Percentiles rank a stretch among this genome's conserved stretches.
phyloP scores from a whole-genome alignment of 2,329 filamentous ascomycete genomes.

The Fragosphaeria purpurea region DNA sequence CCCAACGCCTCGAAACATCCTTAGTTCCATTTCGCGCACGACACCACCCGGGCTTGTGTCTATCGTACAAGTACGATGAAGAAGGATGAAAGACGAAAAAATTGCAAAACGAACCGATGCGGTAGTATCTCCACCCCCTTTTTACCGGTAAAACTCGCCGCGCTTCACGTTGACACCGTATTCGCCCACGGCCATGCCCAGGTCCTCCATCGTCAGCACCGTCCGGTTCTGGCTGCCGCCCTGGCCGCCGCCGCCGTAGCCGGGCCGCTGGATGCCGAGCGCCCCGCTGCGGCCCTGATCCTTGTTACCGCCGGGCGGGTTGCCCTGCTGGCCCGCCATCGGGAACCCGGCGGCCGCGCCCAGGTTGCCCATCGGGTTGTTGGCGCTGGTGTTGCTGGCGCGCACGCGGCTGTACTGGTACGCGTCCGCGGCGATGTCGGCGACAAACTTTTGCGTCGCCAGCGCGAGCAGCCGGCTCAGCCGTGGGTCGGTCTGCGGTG shows the following conservation, averaged over 20 bases:
- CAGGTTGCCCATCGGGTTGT: slow-evolving; percentile 83
- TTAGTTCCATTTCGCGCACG: too few species aligned
- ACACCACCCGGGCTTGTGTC: too few species aligned
- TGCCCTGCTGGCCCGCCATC: slow-evolving; percentile 43
- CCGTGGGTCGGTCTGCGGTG: slow-evolving; percentile 79
- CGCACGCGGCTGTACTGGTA: slow-evolving; percentile 97
- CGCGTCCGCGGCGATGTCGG: slow-evolving; percentile 91
- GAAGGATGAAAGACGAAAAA: neutral
- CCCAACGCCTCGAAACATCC: too few species aligned
- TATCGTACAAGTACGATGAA: neutral
- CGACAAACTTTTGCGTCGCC: slow-evolving; percentile 98
- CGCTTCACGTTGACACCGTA: slow-evolving; percentile 97
- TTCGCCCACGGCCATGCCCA: slow-evolving; percentile 95
- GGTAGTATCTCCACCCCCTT: neutral
- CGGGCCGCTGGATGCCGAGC: slow-evolving; percentile 65
- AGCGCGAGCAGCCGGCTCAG: slow-evolving; percentile 89
- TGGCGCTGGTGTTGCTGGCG: slow-evolving; percentile 70
- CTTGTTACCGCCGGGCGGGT: slow-evolving; percentile 32
- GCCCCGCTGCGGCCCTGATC: slow-evolving; percentile 50
- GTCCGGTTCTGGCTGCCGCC: slow-evolving; percentile 84
- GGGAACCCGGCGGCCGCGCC: slow-evolving; percentile 64
- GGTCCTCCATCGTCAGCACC: slow-evolving; percentile 95
- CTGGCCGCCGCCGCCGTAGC: slow-evolving; percentile 79
- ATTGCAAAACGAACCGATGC: neutral
- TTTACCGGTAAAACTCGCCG: slow-evolving; percentile 85